Conservation (phyloP, 2,329 filamentous ascomycete genomes). For the Microsporum audouinii region DNA sequence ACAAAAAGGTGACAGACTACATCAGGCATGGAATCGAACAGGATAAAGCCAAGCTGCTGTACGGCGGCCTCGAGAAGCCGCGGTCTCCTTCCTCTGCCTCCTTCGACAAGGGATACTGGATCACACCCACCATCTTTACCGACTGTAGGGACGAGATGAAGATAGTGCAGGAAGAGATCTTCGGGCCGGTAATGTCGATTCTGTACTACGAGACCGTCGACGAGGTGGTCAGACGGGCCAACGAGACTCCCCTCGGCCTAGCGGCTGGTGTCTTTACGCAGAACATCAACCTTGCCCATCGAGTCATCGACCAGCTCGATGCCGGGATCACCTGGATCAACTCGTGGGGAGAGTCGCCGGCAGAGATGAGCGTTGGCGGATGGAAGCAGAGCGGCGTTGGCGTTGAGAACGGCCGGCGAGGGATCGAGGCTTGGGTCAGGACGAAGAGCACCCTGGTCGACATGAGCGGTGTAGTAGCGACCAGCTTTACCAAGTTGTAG, state of each 20-base stretch:
- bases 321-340: slow-evolving; percentile 89
- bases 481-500: slow-evolving; percentile 62
- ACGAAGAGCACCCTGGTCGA: slow-evolving; percentile 86
- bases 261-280: slow-evolving; percentile 75
- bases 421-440: slow-evolving; percentile 68
- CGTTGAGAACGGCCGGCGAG: slow-evolving; percentile 71
- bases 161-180: slow-evolving; percentile 73
- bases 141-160: slow-evolving; percentile 74
- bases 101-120: slow-evolving; percentile 62
- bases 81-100: slow-evolving; percentile 36
- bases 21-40: slow-evolving; percentile 61
- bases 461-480: slow-evolving; percentile 58
- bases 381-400: slow-evolving; percentile 87
- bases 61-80: slow-evolving; percentile 46
- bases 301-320: slow-evolving; percentile 57
- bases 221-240: slow-evolving; percentile 60
- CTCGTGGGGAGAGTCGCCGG: slow-evolving; percentile 83
- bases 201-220: slow-evolving; percentile 60
- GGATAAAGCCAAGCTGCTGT: slow-evolving; percentile 63
- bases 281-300: slow-evolving; percentile 62
- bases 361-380: slow-evolving; percentile 84
- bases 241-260: slow-evolving; percentile 64
- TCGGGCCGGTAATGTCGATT: slow-evolving; percentile 76
- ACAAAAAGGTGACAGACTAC: slow-evolving; percentile 66
- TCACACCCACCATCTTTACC: slow-evolving; percentile 73